Conservation (phyloP, 768 basidiomycete genomes). For the Rhodotorula kratochvilovae region DNA sequence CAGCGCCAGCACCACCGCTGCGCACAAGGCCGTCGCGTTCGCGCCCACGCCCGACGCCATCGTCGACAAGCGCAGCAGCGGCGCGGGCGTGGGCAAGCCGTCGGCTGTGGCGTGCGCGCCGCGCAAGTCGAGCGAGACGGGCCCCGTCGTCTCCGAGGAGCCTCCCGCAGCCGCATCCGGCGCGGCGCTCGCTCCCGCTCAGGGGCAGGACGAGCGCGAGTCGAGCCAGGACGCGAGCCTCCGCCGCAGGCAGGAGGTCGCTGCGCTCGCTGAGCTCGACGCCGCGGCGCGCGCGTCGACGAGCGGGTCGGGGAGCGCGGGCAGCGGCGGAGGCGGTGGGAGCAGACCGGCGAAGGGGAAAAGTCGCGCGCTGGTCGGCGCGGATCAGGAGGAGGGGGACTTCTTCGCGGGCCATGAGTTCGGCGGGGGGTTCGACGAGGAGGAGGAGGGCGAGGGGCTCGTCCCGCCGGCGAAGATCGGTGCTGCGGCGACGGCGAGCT, state of each 20-base stretch:
- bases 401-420: neutral
- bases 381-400: too few relatives aligned
- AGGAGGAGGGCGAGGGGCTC: neutral
- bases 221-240: neutral
- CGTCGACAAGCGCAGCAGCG: too few relatives aligned
- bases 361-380: too few relatives aligned
- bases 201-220: neutral
- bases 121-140: conserved; percentile 7
- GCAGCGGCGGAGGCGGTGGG: too few relatives aligned
- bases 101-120: neutral
- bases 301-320: neutral
- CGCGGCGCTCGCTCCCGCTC: neutral
- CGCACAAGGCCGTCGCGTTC: neutral
- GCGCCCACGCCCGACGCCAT: too few relatives aligned
- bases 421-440: neutral
- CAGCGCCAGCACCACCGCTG: neutral
- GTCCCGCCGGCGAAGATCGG: neutral
- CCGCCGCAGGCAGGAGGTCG: neutral
- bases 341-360: neutral
- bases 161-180: too few relatives aligned
- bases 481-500: neutral
- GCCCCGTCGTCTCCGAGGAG: neutral
- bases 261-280: neutral
- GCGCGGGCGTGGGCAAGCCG: neutral
- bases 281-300: neutral